Evolutionary conservation across 169 alveolate genomes (phyloP), one percentile per base, ranked within the genome.

Genomic region (Plasmodium cynomolgi): DNA sequence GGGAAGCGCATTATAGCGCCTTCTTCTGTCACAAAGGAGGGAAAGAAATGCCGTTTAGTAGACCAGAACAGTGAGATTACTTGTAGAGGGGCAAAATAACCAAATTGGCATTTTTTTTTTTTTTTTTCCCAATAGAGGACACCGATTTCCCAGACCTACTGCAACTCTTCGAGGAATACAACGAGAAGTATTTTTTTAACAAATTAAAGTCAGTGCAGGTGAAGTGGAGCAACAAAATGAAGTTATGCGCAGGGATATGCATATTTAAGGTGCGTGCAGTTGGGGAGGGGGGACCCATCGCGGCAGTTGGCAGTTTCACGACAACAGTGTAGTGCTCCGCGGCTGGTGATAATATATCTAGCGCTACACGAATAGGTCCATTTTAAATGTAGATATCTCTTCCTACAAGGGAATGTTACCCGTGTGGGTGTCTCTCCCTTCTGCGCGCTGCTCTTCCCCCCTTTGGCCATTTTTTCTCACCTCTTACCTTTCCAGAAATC

Each of bases 211-310:
- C 97, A 15, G 98, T 97, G 17, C 94, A 93, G 83, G 95, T 98
- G 34, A 97, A 97, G 80, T 98, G 99, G 99, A 97, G 99, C 88
- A 97, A 95, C 50, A 97, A 98, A 94, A 97, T 98, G 98, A 98
- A 98, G 23, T 81, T 95, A 34, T 98, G 99, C 88, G 99, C 99
- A 11, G 99, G 99, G 11, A 96, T 96, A 20, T 98, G 99, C 90
- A 73, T 80, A 54, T 93, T 81, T 84, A 95, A 96, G 96, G 97
- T 96, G 34, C 17, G 17, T 37, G 3, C 26, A 20, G n/a, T 37
- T 34, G 17, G 5, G 11, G n/a, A n/a, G n/a, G n/a, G n/a, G n/a
- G n/a, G n/a, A n/a, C n/a, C n/a, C n/a, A n/a, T n/a, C n/a, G n/a
- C n/a, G n/a, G 3, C 26, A 20, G n/a, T 37, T 34, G 17, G 5